Base-by-base conservation (phyloP, 1,139 yeast species). In the Candida sp. region DNA sequence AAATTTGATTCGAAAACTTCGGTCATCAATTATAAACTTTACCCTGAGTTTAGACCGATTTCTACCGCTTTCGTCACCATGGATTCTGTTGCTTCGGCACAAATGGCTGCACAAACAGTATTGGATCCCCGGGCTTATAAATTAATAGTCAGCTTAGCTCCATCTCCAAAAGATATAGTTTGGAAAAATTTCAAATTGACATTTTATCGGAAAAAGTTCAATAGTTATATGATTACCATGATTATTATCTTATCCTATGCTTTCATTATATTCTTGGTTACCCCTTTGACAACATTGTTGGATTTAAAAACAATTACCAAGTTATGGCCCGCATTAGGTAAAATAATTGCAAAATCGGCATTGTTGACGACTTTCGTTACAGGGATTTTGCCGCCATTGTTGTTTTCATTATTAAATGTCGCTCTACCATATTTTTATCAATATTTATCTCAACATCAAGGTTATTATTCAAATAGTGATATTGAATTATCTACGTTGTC, bases 11-110 rank as follows among this genome's bases (percentile, higher is more conserved):
- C 57, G 11, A 41, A 47, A 8, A 47, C 51, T 23, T 55, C 66
- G 4, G 63, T 70, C 7, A 64, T 64, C 12, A 59, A 64, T 41
- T 47, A 56, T 11, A 50, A 48, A n/a, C 51, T 53, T 11, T 50
- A 64, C 42, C 63, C 61, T 3, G 62, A 57, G 34, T 67, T 68
- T 49, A 60, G 55, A 35, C 68, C 61, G 25, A 74, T 87, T 0
- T 82, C 88, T 7, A 79, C 88, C 7, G 93, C 93, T 0, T 86
- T 86, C 55, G 78, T 86, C 5, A 86, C 93, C 1, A 84, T 86
- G 93, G 89, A 84, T 50, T 81, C 89, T 0, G 93, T 85, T 1
- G 93, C 93, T 0, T 81, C 87, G 39, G 93, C 93, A 0, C 95
- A 86, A 61, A 84, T 85, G 88, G 87, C 88, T 3, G 93, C 93